Base-by-base conservation (phyloP, 371 early-diverging fungal genomes). In the Capillidium rhysosporum region DNA sequence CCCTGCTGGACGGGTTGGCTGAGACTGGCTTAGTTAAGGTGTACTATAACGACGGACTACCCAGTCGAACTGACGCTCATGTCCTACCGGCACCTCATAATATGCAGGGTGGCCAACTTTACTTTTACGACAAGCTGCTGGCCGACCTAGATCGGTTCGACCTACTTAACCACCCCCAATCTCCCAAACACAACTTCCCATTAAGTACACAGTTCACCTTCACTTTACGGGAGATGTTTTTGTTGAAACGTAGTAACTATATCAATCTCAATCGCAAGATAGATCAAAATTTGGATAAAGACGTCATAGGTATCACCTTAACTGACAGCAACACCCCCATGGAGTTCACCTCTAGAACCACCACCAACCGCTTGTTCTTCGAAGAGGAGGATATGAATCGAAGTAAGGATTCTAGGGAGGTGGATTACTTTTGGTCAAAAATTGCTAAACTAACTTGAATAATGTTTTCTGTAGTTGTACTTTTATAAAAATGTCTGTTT, bases 31-130 rank as follows among this genome's bases (percentile, higher is more conserved):
- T 14, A 18, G 18, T 47, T 4, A 47, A 47, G 18, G 26, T 29
- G 8, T 16, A 25, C 26, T 26, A 29, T 29, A 47, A 10, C 21
- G 47, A 47, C 23, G 47, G 47, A 4, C 47, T 25, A 8, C 28
- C 14, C 7, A 16, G 20, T 43, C 5, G 7, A 16, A 43, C 20
- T n/a, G n/a, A n/a, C n/a, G n/a, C n/a, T n/a, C n/a, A n/a, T n/a
- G 12, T 34, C 12, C 12, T 34, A 34, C 34, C 34, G 12, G 34
- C 34, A 4, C 47, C 47, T 29, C 47, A 47, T 18, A 47, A 47
- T 18, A 47, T 47, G 47, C 25, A 47, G 26, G 47, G 47, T 47
- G 47, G 47, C 18, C 47, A 47, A 29, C 18, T 47, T 7, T 47
- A 47, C 26, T 18, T 29, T 29, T 47, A 47, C 26, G 47, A 47